phyloP scores from a whole-genome alignment of 1,139 yeast genomes.

The Blastobotrys niveus region DNA sequence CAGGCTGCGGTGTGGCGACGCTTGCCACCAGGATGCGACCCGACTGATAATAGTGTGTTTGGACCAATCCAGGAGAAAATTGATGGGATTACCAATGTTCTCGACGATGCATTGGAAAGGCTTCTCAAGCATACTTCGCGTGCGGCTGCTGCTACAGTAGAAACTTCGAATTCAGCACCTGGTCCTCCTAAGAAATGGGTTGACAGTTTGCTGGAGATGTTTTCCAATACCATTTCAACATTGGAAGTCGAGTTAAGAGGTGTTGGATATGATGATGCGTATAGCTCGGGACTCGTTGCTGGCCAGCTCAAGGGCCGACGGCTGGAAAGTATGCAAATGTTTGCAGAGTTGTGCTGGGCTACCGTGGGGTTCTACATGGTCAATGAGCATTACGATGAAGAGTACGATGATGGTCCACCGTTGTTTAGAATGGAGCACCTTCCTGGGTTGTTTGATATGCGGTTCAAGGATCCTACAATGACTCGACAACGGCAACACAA shows the following conservation, averaged over 20 bases:
- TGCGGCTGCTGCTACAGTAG: too few species aligned
- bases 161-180: too few species aligned
- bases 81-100: neutral
- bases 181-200: too few species aligned
- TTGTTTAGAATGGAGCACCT: too few species aligned
- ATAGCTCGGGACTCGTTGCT: conserved; percentile 40
- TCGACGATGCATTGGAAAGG: conserved; percentile 4
- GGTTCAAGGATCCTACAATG: conserved; percentile 11
- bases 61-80: neutral
- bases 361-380: too few species aligned
- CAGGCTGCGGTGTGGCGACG: neutral
- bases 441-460: too few species aligned
- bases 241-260: conserved; percentile 68
- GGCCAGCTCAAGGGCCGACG: conserved; percentile 57
- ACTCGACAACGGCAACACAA: conserved; percentile 1
- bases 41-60: too few species aligned
- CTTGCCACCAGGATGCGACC: neutral
- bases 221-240: conserved; percentile 53
- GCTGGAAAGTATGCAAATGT: conserved; percentile 45
- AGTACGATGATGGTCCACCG: too few species aligned
- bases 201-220: too few species aligned
- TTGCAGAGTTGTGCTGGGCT: conserved; percentile 34
- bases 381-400: too few species aligned
- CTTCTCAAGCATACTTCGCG: too few species aligned
- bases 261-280: conserved; percentile 33